Conservation (phyloP, 768 basidiomycete species). For the Gymnopilus junonius region DNA sequence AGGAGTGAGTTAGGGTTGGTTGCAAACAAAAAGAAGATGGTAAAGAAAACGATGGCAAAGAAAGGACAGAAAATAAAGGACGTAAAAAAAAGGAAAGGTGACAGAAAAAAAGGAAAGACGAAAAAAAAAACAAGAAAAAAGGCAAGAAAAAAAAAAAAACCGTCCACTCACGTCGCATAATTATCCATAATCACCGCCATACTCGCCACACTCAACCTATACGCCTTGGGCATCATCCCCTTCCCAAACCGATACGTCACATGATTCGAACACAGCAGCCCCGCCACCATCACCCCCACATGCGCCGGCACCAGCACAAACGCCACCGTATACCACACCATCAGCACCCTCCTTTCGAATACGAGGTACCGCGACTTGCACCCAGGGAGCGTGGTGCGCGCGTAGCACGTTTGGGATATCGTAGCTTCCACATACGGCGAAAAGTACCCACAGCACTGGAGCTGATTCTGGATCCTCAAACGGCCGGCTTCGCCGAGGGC, state of each 20-base stretch:
- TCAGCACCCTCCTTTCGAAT: conserved; percentile 57
- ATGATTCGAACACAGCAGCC: conserved; percentile 78
- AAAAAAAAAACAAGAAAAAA: no score
- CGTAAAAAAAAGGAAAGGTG: not conserved
- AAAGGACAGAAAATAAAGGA: no score
- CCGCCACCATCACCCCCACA: conserved; percentile 62
- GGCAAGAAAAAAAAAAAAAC: not conserved
- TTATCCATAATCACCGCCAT: conserved; percentile 87
- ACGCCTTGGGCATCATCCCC: conserved; percentile 88
- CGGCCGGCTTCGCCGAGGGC: conserved; percentile 58
- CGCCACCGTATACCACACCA: conserved; percentile 66
- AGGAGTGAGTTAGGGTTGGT: no score
- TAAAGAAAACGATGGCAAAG: no score
- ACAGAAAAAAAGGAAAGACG: not conserved
- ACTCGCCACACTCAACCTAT: conserved; percentile 68
- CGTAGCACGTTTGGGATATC: conserved; percentile 72
- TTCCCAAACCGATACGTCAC: conserved; percentile 89
- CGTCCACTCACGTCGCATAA: conserved; percentile 61
- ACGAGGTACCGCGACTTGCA: conserved; percentile 71
- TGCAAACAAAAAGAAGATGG: no score
- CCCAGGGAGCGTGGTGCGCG: conserved; percentile 71
- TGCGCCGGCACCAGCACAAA: conserved; percentile 75
- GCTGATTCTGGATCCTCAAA: conserved; percentile 72
- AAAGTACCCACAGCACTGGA: conserved; percentile 82
- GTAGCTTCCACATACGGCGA: conserved; percentile 82